These are phyloP conservation scores for Triticum urartu DNA, from an alignment of 176 grass and related monocot species.

Conservation along the genomic window DNA sequence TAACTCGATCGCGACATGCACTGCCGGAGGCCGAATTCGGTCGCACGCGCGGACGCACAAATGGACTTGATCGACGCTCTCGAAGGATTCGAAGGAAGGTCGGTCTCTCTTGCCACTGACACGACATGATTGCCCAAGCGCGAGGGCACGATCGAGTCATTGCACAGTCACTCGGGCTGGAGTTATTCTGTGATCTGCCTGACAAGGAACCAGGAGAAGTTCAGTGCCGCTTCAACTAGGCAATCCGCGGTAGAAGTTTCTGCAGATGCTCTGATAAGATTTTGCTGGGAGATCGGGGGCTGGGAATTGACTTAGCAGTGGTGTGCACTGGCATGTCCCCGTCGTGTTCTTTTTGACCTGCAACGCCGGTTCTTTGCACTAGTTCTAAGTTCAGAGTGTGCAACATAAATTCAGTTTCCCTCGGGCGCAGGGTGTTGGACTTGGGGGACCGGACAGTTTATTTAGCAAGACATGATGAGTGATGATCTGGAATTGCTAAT, in stretches of 20 bases:
- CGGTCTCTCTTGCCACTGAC: neutral
- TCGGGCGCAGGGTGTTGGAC: neutral
- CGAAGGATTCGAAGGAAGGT: neutral
- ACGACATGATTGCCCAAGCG: neutral
- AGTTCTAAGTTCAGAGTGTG: neutral
- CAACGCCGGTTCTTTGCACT: too few relatives aligned
- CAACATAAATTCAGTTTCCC: conserved; percentile 18
- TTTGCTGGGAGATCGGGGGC: neutral
- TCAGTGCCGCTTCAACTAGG: neutral
- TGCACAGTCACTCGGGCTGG: neutral
- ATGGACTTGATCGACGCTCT: neutral
- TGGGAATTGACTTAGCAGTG: too few relatives aligned
- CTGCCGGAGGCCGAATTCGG: too few relatives aligned
- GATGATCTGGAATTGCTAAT: neutral
- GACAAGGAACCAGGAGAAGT: neutral
- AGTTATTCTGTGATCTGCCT: neutral
- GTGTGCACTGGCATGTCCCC: too few relatives aligned
- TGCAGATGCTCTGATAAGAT: too few relatives aligned
- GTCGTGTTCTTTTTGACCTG: too few relatives aligned
- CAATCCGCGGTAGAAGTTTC: neutral
- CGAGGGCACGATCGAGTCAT: neutral
- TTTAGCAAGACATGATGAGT: neutral
- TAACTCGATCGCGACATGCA: neutral
- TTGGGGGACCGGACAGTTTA: neutral
- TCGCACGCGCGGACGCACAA: neutral